These are phyloP conservation scores for Caryopteris hybrid DNA, from an alignment of 305 asterid species.

Conservation along the genomic window DNA sequence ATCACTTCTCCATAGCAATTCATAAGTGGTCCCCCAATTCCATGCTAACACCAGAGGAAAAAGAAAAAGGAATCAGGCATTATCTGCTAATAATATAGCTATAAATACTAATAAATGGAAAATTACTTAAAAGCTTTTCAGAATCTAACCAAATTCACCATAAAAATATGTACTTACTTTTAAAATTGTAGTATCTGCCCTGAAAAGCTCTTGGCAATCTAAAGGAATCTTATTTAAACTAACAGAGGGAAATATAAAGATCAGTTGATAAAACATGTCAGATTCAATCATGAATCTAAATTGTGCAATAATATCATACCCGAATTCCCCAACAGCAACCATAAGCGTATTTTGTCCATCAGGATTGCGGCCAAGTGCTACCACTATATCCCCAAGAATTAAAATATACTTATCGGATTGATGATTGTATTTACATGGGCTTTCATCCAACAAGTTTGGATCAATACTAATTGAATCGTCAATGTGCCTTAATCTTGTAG, in stretches of 20 bases:
- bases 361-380: neutral
- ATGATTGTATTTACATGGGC: neutral
- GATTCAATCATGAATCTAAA: neutral
- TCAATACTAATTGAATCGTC: neutral
- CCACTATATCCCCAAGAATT: neutral
- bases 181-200: neutral
- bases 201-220: neutral
- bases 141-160: neutral
- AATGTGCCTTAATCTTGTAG: neutral
- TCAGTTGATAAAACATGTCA: neutral
- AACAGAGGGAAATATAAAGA: neutral
- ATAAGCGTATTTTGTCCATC: neutral
- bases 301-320: neutral
- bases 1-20: neutral
- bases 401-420: neutral
- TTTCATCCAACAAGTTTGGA: neutral
- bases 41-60: neutral
- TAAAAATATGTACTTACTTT: neutral
- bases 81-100: neutral
- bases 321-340: neutral
- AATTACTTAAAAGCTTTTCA: neutral
- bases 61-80: neutral
- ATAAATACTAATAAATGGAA: neutral
- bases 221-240: neutral
- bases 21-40: neutral